These are phyloP conservation scores for Candida incommunis DNA, from an alignment of 805 yeast species.

Conservation along the genomic window DNA sequence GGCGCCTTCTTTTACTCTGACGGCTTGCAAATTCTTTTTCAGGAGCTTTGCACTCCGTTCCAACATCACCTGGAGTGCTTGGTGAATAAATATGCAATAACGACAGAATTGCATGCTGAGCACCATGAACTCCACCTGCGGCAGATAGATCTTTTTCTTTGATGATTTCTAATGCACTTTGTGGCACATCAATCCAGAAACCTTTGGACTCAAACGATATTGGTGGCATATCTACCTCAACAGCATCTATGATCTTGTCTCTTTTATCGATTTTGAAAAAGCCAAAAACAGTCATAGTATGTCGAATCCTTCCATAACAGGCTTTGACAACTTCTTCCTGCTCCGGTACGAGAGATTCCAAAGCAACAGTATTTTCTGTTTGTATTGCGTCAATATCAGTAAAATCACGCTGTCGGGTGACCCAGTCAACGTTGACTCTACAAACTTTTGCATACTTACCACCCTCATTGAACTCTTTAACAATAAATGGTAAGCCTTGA, in stretches of 20 bases:
- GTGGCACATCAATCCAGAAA: slow-evolving; percentile 81
- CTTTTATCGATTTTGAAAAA: slow-evolving; percentile 73
- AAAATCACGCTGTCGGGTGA: slow-evolving; percentile 79
- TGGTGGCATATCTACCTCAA: slow-evolving; percentile 86
- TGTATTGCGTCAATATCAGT: slow-evolving; percentile 78
- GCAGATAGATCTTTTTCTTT: slow-evolving; percentile 43
- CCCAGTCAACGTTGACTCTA: slow-evolving; percentile 88
- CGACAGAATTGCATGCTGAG: slow-evolving; percentile 80
- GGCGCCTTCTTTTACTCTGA: slow-evolving; percentile 59
- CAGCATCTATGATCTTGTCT: slow-evolving; percentile 77
- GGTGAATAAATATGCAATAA: slow-evolving; percentile 60
- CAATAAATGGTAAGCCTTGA: slow-evolving; percentile 83
- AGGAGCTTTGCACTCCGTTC: slow-evolving; percentile 94
- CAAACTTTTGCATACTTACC: slow-evolving; percentile 73
- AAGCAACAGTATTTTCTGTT: slow-evolving; percentile 12
- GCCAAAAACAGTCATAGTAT: slow-evolving; percentile 76
- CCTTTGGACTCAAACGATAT: slow-evolving; percentile 58
- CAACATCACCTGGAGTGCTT: slow-evolving; percentile 53
- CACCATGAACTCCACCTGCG: slow-evolving; percentile 95
- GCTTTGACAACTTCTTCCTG: slow-evolving; percentile 6
- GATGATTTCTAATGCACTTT: slow-evolving; percentile 43
- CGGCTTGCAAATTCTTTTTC: slow-evolving; percentile 83
- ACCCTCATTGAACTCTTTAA: slow-evolving; percentile 69
- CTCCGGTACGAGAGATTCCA: background rate
- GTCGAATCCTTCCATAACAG: slow-evolving; percentile 60